These are phyloP conservation scores for Podaxis pistillaris DNA, from an alignment of 768 basidiomycete species.

Conservation along the genomic window DNA sequence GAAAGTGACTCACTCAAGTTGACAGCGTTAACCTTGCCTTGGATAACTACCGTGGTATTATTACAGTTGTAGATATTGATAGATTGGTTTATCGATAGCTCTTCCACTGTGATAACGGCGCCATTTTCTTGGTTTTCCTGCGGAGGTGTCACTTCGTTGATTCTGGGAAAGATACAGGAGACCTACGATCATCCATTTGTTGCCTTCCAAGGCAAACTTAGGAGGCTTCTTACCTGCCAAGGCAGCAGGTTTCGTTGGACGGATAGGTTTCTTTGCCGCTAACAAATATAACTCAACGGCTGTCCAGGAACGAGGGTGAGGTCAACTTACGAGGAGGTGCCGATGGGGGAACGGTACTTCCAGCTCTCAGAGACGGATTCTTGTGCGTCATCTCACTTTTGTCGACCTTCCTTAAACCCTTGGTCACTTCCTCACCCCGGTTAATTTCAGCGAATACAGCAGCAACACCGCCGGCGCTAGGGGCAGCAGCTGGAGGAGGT, in stretches of 20 bases:
- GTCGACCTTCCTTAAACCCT: conserved; percentile 89
- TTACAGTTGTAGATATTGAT: conserved; percentile 93
- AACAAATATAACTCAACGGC: not conserved
- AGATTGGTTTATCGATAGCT: conserved; percentile 76
- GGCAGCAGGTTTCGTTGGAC: conserved; percentile 82
- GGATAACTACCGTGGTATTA: conserved; percentile 75
- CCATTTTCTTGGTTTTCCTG: conserved; percentile 95
- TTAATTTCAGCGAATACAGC: conserved; percentile 92
- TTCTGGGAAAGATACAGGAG: not conserved
- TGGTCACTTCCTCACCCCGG: conserved; percentile 86
- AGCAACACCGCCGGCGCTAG: conserved; percentile 56
- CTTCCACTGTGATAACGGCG: conserved; percentile 63
- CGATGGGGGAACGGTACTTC: conserved; percentile 45
- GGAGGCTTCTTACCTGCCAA: conserved; percentile 88
- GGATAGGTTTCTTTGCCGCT: conserved; percentile 64
- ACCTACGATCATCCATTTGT: conserved; percentile 89
- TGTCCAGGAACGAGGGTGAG: not conserved
- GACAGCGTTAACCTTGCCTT: conserved; percentile 95
- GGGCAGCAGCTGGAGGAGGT: conserved; percentile 53
- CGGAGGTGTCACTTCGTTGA: conserved; percentile 2
- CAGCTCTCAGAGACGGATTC: conserved; percentile 84
- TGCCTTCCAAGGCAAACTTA: conserved; percentile 87
- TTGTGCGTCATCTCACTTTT: conserved; percentile 99
- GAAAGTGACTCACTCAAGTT: conserved; percentile 63
- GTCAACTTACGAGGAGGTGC: conserved; percentile 27